A percentile compares a stretch with the other conserved stretches of the same genome.
Conservation (phyloP, 2,329 filamentous ascomycete genomes). For the Penicillium griseofulvum region DNA sequence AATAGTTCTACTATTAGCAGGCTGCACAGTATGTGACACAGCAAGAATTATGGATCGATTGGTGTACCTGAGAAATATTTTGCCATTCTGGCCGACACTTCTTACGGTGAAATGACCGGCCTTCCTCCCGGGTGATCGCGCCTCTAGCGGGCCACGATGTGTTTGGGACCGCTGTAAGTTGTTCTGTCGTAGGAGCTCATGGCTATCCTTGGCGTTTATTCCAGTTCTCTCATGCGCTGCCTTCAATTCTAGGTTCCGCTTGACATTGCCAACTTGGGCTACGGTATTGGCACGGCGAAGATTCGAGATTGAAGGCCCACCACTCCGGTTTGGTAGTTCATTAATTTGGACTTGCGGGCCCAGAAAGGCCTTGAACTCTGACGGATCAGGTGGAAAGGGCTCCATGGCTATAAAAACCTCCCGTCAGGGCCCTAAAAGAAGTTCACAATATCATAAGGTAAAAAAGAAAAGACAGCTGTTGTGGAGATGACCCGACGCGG, state of each 20-base stretch:
- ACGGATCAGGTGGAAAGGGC: constrained; percentile 16
- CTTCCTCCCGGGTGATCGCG: constrained; percentile 60
- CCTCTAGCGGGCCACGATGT: constrained; percentile 54
- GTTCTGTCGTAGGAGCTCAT: constrained; percentile 47
- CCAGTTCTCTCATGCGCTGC: constrained; percentile 37
- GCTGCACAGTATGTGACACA: constrained; percentile 15
- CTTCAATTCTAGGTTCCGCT: constrained; percentile 30
- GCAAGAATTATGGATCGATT: constrained; percentile 13
- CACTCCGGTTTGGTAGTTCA: constrained; percentile 13
- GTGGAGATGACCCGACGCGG: constrained; percentile 24
- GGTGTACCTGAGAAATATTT: constrained; percentile 73
- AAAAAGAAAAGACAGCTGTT: constrained; percentile 17
- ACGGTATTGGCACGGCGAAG: constrained; percentile 42
- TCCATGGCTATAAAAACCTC: constrained; percentile 19
- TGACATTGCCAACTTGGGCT: constrained; percentile 33
- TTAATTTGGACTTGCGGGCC: constrained; percentile 20
- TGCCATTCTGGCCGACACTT: constrained; percentile 79
- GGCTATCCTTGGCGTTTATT: constrained; percentile 50
- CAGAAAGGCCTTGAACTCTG: constrained; percentile 14
- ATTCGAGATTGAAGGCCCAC: constrained; percentile 18
- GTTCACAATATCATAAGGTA: constrained; percentile 16
- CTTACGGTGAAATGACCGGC: constrained; percentile 74
- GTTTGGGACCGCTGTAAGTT: constrained; percentile 48
- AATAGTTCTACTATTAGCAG: constrained; percentile 13
- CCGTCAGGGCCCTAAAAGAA: constrained; percentile 10